These are phyloP conservation scores for Penicillium sp. DNA, from an alignment of 2,329 filamentous ascomycete genomes.

Conservation along the genomic window DNA sequence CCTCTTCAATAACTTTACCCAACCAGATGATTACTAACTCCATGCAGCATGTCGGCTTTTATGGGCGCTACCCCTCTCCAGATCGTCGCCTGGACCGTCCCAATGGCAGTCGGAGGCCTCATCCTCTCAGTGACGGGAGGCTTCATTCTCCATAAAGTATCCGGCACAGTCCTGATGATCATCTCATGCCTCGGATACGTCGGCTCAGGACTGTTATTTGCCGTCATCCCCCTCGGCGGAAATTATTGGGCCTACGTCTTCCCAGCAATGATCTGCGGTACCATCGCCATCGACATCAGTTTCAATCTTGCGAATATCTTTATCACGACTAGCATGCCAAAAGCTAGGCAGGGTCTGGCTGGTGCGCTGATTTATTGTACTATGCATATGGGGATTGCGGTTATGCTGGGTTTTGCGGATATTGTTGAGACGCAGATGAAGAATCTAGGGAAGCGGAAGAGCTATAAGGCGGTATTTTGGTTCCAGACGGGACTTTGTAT, in stretches of 20 bases:
- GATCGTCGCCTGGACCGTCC: slow-evolving; percentile 68
- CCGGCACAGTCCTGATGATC: slow-evolving; percentile 63
- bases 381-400: slow-evolving; percentile 70
- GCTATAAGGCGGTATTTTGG: slow-evolving; percentile 67
- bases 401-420: slow-evolving; percentile 71
- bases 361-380: slow-evolving; percentile 71
- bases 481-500: slow-evolving; percentile 60
- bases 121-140: slow-evolving; percentile 65
- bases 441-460: slow-evolving; percentile 48
- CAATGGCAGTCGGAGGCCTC: slow-evolving; percentile 68
- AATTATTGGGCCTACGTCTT: slow-evolving; percentile 75
- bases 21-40: neutral
- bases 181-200: slow-evolving; percentile 64
- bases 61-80: slow-evolving; percentile 62
- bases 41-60: slow-evolving; percentile 58
- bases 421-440: slow-evolving; percentile 56
- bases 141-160: slow-evolving; percentile 66
- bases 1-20: no score
- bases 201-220: slow-evolving; percentile 62
- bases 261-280: slow-evolving; percentile 62
- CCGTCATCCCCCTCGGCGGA: slow-evolving; percentile 58
- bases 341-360: slow-evolving; percentile 68
- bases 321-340: slow-evolving; percentile 71
- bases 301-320: slow-evolving; percentile 77
- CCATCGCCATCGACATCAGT: slow-evolving; percentile 72